phyloP scores from a whole-genome alignment of 192 early-diverging fungal genomes.

The Pilobolus umbonatus region DNA sequence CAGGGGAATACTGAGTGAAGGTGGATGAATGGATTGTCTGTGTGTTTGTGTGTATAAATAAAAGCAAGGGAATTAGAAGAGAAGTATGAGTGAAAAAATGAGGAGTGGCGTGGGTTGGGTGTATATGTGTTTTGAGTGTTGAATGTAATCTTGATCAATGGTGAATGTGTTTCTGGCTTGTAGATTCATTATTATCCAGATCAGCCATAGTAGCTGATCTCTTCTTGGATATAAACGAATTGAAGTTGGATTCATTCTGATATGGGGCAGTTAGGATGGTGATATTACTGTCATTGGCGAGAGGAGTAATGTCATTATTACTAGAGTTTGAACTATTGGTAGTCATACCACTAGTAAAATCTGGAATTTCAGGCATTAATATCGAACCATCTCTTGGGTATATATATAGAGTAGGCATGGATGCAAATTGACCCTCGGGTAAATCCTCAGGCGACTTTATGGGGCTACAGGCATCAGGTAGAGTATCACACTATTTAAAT shows the following conservation, averaged over 20 bases:
- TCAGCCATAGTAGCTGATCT: conserved; percentile 4
- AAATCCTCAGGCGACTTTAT: conserved; percentile 14
- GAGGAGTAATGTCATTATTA: too few species aligned
- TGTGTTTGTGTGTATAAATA: background rate
- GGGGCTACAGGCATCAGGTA: conserved; percentile 8
- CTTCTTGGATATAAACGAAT: too few species aligned
- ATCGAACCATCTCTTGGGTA: conserved; percentile 46
- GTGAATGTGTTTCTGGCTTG: background rate
- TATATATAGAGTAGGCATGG: conserved; percentile 36
- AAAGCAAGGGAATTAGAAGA: background rate
- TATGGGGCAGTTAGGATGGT: conserved; percentile 5
- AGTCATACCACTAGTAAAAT: conserved; percentile 22
- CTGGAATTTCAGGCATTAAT: conserved; percentile 52
- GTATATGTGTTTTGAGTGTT: background rate
- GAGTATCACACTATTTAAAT: conserved; percentile 6
- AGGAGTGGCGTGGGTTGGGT: too few species aligned
- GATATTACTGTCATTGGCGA: background rate
- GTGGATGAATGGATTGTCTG: background rate
- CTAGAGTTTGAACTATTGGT: too few species aligned
- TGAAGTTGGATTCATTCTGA: too few species aligned
- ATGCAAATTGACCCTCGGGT: conserved; percentile 9
- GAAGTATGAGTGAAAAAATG: background rate
- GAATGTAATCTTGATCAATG: background rate
- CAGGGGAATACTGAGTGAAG: background rate
- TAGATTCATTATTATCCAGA: background rate